Conservation (phyloP, 192 early-diverging fungal genomes). For the Martensiomyces pterosporus region DNA sequence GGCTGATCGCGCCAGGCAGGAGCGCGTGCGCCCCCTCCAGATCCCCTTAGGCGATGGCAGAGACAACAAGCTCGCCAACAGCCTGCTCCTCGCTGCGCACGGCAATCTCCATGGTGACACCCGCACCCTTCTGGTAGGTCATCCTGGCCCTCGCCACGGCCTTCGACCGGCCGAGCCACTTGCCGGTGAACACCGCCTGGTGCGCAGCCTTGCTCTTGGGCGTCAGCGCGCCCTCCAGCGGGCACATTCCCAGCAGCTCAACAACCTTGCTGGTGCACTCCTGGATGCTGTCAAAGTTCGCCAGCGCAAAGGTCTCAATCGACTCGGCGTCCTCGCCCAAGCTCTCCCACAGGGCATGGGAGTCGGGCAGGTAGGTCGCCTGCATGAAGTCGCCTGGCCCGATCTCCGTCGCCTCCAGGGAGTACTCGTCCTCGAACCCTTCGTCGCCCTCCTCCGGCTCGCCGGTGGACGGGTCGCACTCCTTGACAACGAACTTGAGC, state of each 20-base stretch:
- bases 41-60: conserved; percentile 77
- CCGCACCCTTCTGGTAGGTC: conserved; percentile 74
- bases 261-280: conserved; percentile 52
- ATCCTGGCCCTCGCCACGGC: conserved; percentile 82
- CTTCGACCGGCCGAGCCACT: conserved; percentile 74
- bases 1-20: too few species aligned
- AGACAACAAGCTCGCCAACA: conserved; percentile 71
- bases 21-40: too few species aligned
- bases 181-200: conserved; percentile 79
- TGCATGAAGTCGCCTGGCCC: conserved; percentile 84
- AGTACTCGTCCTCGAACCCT: conserved; percentile 94
- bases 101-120: conserved; percentile 90
- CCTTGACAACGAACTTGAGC: conserved; percentile 87
- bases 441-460: conserved; percentile 79
- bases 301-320: conserved; percentile 85
- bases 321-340: conserved; percentile 66
- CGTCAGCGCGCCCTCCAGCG: conserved; percentile 66
- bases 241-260: conserved; percentile 83
- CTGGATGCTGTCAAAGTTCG: conserved; percentile 56
- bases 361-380: conserved; percentile 79
- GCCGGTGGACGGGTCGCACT: conserved; percentile 91
- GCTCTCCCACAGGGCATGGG: conserved; percentile 75
- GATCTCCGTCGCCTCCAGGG: conserved; percentile 83
- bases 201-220: conserved; percentile 77
- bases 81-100: conserved; percentile 66